These are phyloP conservation scores for Silene latifolia DNA, from an alignment of 148 eudicot genomes.

Conservation along the genomic window DNA sequence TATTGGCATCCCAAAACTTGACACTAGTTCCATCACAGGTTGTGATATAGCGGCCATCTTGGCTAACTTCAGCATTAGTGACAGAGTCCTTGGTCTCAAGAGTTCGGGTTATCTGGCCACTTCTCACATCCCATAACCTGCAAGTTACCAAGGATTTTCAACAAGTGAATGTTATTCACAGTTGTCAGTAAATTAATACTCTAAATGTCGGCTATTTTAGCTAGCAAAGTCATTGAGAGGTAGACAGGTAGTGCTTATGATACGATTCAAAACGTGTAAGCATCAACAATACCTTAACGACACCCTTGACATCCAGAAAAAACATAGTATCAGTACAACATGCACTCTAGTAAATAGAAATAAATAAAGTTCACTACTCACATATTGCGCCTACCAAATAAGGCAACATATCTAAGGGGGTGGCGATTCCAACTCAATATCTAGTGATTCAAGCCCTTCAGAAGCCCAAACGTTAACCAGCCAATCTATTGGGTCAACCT, in stretches of 20 bases:
- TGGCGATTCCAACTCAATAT: no score
- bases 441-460: no score
- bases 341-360: no score
- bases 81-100: constrained; percentile 83
- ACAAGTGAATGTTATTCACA: background rate
- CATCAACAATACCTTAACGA: background rate
- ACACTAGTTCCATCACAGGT: constrained; percentile 87
- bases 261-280: no score
- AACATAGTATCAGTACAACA: no score
- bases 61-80: constrained; percentile 92
- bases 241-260: no score
- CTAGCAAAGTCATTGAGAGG: no score
- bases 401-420: no score
- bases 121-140: constrained; percentile 91
- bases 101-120: constrained; percentile 65
- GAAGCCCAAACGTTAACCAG: no score
- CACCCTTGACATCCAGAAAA: background rate
- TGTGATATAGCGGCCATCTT: constrained; percentile 85
- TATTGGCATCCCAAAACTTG: constrained; percentile 91
- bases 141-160: background rate
- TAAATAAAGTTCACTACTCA: no score
- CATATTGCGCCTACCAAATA: no score
- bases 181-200: background rate
- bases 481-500: no score
- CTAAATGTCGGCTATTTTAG: background rate